Conservation (phyloP, 495 filamentous ascomycete genomes). For the Penicillium angulare region DNA sequence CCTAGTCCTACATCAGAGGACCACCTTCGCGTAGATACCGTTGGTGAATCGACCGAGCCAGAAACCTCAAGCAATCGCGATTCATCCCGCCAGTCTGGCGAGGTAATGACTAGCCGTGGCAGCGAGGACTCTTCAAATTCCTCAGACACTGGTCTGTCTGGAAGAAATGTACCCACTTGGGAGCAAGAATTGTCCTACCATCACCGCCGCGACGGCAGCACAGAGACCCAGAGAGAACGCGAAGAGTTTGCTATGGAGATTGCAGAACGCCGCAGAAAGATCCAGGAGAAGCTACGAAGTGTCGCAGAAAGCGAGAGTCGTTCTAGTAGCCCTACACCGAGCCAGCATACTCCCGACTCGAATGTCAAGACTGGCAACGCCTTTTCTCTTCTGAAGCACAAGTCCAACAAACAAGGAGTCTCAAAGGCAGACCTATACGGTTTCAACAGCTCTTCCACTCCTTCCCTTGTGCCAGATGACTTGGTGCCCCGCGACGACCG, state of each 20-base stretch:
- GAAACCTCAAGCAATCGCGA: constrained; percentile 10
- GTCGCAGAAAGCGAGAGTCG: constrained; percentile 66
- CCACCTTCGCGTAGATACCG: neutral
- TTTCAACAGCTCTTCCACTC: constrained; percentile 55
- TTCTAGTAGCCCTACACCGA: constrained; percentile 49
- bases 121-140: constrained; percentile 19
- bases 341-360: constrained; percentile 46
- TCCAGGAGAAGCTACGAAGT: constrained; percentile 77
- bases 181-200: constrained; percentile 30
- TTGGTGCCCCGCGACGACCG: constrained; percentile 36
- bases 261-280: constrained; percentile 69
- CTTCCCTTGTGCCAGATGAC: constrained; percentile 44
- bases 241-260: constrained; percentile 82
- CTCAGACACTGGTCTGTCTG: no score
- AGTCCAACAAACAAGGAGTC: constrained; percentile 61
- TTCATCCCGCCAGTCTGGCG: constrained; percentile 12
- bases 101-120: constrained; percentile 8
- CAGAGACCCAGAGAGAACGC: constrained; percentile 61
- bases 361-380: constrained; percentile 50
- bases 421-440: constrained; percentile 62
- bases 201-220: constrained; percentile 55
- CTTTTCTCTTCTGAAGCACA: constrained; percentile 67
- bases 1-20: neutral
- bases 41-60: constrained; percentile 1
- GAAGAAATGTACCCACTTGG: constrained; percentile 33